Base-by-base conservation (phyloP, 73 alveolate species). In the Paramecium tetraurelia region DNA sequence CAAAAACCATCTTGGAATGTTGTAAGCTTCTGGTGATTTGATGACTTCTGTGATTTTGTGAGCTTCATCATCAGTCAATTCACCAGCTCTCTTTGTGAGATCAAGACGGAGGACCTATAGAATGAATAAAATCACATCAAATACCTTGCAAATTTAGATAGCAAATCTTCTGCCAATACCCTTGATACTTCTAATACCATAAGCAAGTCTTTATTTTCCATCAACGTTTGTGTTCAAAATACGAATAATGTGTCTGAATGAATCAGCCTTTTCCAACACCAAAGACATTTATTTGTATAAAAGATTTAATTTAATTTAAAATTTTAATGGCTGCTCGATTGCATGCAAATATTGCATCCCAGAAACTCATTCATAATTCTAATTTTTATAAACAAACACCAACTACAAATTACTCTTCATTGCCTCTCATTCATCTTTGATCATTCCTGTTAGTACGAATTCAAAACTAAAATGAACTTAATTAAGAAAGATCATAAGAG, bases 131-230 rank as follows among this genome's bases (percentile, higher is more conserved):
- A 27, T 7, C 24, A 31, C 98, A 98, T 46, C 21, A 53, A 53
- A 5, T 92, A 92, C 95, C 77, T 95, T 97, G 96, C 95, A 92
- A 58, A 96, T 97, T 69, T 97, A 95, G 95, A 94, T 96, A 50
- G 99, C 95, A 95, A 98, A 96, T 92, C 99, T 95, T 93, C 99
- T 96, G 31, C 99, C 99, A 69, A 98, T 93, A 76, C 99, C 99
- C 85, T 96, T 96, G 89, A 98, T 98, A 57, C 95, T 98, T 48
- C 99, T 97, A 63, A 98, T 96, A 59, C 99, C 99, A 95, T 92
- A 97, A 95, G 96, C 94, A 83, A 96, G 98, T 96, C 97, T 98
- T 93, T 96, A 97, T 93, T 97, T 98, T 77, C 99, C 99, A 44
- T 98, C 99, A 86, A 98, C 98, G 97, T 98, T 98, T 85, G 99